Evolutionary conservation across 108 stramenopile genomes (phyloP).

Genomic region (Mayamaea pseudoterrestris): DNA sequence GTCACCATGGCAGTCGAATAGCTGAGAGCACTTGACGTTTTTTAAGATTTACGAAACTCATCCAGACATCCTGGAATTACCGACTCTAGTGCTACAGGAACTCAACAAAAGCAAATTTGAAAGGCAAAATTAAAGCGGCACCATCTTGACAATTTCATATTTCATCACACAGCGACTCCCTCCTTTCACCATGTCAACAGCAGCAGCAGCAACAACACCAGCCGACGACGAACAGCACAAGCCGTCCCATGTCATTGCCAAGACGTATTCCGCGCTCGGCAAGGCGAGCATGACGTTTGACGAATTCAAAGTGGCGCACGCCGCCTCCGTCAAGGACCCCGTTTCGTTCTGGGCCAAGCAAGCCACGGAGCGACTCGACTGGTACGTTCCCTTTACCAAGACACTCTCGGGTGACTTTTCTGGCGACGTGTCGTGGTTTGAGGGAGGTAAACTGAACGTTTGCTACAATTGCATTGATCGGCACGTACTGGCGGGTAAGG

Average conservation of each 20-base stretch:
- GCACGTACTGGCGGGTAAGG: constrained; percentile 36
- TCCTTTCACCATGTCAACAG: too few relatives aligned
- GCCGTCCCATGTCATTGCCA: constrained; percentile 6
- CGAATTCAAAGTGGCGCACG: constrained; percentile 40
- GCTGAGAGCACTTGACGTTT: too few relatives aligned
- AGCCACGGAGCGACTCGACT: constrained; percentile 50
- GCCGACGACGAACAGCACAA: background rate
- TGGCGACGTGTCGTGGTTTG: constrained; percentile 68
- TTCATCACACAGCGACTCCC: too few relatives aligned
- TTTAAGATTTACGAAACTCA: too few relatives aligned
- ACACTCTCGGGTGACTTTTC: constrained; percentile 37
- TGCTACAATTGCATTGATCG: constrained; percentile 84
- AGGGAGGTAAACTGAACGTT: constrained; percentile 73
- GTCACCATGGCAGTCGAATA: too few relatives aligned
- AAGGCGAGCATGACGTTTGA: background rate
- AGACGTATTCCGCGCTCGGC: constrained; percentile 1
- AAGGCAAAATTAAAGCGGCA: too few relatives aligned
- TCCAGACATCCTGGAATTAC: too few relatives aligned
- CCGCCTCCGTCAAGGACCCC: constrained; percentile 39
- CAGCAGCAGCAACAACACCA: too few relatives aligned
- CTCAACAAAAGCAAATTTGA: too few relatives aligned
- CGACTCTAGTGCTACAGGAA: too few relatives aligned
- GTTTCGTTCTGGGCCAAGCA: constrained; percentile 45
- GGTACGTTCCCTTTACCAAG: constrained; percentile 46
- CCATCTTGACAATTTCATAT: too few relatives aligned